phyloP scores from a whole-genome alignment of 345 rosid species.

The Eucalyptus shirleyi region DNA sequence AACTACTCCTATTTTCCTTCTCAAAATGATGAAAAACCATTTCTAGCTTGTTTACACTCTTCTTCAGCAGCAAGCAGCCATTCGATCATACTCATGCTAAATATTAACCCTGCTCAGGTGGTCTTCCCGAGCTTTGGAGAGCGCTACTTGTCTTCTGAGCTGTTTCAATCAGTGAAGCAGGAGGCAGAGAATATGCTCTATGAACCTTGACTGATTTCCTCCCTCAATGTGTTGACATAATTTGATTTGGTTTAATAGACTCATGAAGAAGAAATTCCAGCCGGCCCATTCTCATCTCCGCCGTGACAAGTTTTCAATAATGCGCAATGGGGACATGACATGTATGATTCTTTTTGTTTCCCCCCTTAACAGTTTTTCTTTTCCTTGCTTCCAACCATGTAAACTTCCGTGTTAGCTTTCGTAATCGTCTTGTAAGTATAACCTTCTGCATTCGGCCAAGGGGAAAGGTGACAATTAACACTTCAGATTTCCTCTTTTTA shows the following conservation, averaged over 20 bases:
- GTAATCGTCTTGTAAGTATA: conserved; percentile 7
- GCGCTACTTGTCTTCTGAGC: conserved; percentile 18
- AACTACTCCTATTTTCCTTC: not conserved
- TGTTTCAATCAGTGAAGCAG: conserved; percentile 49
- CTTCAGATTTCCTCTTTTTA: not conserved
- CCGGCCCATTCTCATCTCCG: not conserved
- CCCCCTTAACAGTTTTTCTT: not conserved
- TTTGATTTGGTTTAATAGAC: not conserved
- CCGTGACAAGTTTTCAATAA: not conserved
- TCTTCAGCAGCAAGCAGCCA: not conserved
- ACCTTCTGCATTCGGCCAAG: not conserved
- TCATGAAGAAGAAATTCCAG: not conserved
- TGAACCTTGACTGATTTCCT: conserved; percentile 16
- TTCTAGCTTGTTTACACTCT: not conserved
- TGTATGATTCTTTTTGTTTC: not conserved
- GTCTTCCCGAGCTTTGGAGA: conserved; percentile 58
- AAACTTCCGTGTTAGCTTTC: not conserved
- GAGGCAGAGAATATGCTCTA: conserved; percentile 58
- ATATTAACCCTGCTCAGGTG: conserved; percentile 15
- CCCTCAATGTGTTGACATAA: not conserved
- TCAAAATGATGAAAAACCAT: not conserved
- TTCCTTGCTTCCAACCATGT: not conserved
- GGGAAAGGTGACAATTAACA: not conserved
- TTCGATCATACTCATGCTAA: not conserved
- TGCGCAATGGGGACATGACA: not conserved